Evolutionary conservation across 1,139 yeast species (phyloP).

Genomic region (Taiozyma sp.): DNA sequence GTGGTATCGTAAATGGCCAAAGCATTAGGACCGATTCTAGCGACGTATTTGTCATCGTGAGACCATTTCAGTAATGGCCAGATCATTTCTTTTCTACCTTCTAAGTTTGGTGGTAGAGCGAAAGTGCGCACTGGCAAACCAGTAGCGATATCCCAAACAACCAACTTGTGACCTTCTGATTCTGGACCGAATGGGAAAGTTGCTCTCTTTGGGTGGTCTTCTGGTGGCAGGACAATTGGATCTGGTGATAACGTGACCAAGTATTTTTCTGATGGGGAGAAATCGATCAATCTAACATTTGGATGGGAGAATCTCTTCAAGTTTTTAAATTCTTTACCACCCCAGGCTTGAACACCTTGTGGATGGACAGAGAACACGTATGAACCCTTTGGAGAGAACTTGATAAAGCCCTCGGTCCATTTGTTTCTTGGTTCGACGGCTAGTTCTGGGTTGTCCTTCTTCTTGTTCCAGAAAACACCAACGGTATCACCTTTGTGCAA

Average conservation of each 20-base stretch:
- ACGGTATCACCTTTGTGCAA: slow-evolving; percentile 79
- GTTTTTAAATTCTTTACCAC: slow-evolving; percentile 77
- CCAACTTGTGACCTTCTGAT: slow-evolving; percentile 90
- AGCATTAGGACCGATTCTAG: slow-evolving; percentile 93
- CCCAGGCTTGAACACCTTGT: slow-evolving; percentile 96
- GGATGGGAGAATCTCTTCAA: slow-evolving; percentile 82
- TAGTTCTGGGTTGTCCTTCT: slow-evolving; percentile 68
- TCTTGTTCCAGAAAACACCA: slow-evolving; percentile 86
- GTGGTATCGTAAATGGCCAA: slow-evolving; percentile 78
- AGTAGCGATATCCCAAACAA: slow-evolving; percentile 87
- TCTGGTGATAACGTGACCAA: slow-evolving; percentile 88
- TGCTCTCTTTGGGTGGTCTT: slow-evolving; percentile 58
- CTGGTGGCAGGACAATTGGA: slow-evolving; percentile 70
- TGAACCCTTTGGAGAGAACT: slow-evolving; percentile 93
- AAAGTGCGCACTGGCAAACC: slow-evolving; percentile 87
- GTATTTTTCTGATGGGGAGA: slow-evolving; percentile 88
- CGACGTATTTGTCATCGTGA: slow-evolving; percentile 87
- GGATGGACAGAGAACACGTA: slow-evolving; percentile 85
- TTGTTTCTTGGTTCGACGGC: slow-evolving; percentile 75
- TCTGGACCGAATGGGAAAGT: slow-evolving; percentile 81
- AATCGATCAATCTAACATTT: slow-evolving; percentile 84
- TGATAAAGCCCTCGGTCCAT: slow-evolving; percentile 85
- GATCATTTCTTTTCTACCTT: slow-evolving; percentile 67
- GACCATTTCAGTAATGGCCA: slow-evolving; percentile 99
- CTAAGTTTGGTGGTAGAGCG: slow-evolving; percentile 79